A percentile compares a stretch with the other conserved stretches of the same genome.
Conservation (phyloP, 164 flowering plant genomes). For the Berberis thunbergii region DNA sequence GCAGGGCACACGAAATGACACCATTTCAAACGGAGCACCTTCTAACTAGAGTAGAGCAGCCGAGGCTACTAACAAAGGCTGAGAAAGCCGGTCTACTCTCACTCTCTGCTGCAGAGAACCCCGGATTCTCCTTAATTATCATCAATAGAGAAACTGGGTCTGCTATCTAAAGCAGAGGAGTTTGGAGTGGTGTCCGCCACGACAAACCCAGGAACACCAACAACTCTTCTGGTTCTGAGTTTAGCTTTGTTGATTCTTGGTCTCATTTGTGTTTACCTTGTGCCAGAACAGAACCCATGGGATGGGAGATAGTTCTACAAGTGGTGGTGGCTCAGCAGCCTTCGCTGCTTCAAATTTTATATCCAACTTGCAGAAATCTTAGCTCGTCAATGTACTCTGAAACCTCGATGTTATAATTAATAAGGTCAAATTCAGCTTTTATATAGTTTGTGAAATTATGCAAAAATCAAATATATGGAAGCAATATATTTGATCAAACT, state of each 20-base stretch:
- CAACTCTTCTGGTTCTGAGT: constrained; percentile 45
- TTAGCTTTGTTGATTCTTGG: constrained; percentile 56
- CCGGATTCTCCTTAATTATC: constrained; percentile 78
- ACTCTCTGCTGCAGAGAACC: constrained; percentile 60
- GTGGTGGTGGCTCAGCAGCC: constrained; percentile 61
- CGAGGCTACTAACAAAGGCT: constrained; percentile 76
- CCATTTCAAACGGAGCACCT: constrained; percentile 21
- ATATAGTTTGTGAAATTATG: too few relatives aligned
- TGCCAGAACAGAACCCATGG: constrained; percentile 79
- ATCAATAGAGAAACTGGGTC: constrained; percentile 72
- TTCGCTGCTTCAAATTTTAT: constrained; percentile 88
- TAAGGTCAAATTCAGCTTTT: neutral
- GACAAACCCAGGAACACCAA: constrained; percentile 72
- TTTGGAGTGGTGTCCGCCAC: constrained; percentile 83
- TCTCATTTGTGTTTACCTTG: constrained; percentile 55
- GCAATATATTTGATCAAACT: too few relatives aligned
- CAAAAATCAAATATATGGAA: too few relatives aligned
- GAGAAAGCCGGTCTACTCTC: constrained; percentile 89
- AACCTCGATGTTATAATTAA: neutral
- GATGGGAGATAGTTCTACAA: constrained; percentile 45
- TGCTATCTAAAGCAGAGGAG: constrained; percentile 83
- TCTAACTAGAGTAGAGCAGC: constrained; percentile 82
- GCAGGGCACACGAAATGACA: neutral
- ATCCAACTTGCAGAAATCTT: constrained; percentile 69
- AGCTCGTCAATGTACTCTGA: neutral